Evolutionary conservation across 2,329 filamentous ascomycete genomes (phyloP).

Genomic region (Colletotrichum falcatum): DNA sequence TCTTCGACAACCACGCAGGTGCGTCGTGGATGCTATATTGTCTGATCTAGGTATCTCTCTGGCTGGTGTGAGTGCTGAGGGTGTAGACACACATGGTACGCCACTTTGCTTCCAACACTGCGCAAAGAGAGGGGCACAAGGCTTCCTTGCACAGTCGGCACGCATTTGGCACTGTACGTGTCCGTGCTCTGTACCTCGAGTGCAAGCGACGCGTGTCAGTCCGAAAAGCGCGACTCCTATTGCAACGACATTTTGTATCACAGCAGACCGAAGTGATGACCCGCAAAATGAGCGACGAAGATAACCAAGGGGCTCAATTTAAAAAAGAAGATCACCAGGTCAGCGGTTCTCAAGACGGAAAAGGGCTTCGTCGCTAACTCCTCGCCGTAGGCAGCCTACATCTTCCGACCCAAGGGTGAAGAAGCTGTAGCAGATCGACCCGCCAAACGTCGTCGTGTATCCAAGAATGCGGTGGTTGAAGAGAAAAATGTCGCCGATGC

Average conservation of each 20-base stretch:
- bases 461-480: constrained; percentile 50
- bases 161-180: background rate
- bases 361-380: background rate
- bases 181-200: constrained; percentile 15
- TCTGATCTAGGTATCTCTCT: background rate
- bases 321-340: constrained; percentile 60
- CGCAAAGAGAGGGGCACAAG: rapidly evolving
- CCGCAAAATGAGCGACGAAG: constrained; percentile 25
- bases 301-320: constrained; percentile 8
- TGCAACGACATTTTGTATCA: constrained; percentile 7
- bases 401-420: constrained; percentile 67
- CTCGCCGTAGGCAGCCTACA: constrained; percentile 66
- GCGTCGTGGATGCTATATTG: background rate
- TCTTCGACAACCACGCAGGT: background rate
- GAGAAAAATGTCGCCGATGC: constrained; percentile 28
- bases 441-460: constrained; percentile 68
- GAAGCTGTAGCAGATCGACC: constrained; percentile 54
- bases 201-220: constrained; percentile 25
- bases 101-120: constrained; percentile 1
- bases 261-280: background rate
- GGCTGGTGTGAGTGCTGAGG: background rate
- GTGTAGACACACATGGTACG: background rate
- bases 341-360: constrained; percentile 4
- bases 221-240: constrained; percentile 25
- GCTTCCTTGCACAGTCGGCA: background rate